These are phyloP conservation scores for Linderina pennispora DNA, from an alignment of 192 early-diverging fungal species.

Conservation along the genomic window DNA sequence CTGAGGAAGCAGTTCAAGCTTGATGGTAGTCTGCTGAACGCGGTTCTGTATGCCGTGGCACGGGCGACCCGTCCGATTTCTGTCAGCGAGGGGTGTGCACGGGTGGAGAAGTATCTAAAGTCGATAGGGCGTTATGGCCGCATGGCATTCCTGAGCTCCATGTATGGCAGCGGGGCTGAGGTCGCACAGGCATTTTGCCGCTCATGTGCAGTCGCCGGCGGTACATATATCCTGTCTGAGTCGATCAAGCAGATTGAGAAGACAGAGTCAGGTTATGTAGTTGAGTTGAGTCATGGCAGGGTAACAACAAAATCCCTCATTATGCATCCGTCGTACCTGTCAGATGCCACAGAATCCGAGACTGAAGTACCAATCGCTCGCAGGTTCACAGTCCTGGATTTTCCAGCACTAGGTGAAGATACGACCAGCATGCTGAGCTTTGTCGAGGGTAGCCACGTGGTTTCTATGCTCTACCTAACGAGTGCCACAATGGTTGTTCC, in stretches of 20 bases:
- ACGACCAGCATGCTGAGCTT: constrained; percentile 15
- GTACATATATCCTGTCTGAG: constrained; percentile 77
- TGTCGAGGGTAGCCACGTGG: constrained; percentile 1
- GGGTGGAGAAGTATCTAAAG: constrained; percentile 58
- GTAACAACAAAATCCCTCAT: constrained; percentile 43
- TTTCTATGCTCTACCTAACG: constrained; percentile 32
- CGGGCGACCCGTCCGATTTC: constrained; percentile 34
- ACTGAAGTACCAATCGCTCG: constrained; percentile 28
- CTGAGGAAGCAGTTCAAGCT: constrained; percentile 54
- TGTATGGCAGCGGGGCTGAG: constrained; percentile 89
- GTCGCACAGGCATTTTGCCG: constrained; percentile 88
- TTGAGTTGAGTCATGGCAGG: constrained; percentile 32
- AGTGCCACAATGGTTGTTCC: constrained; percentile 24
- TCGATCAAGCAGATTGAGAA: constrained; percentile 23
- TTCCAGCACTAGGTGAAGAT: constrained; percentile 29
- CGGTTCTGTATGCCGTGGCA: constrained; percentile 61
- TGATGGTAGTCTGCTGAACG: constrained; percentile 53
- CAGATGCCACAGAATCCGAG: constrained; percentile 20
- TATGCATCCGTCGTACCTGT: constrained; percentile 51
- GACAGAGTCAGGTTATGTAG: constrained; percentile 39
- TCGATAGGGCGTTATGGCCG: constrained; percentile 84
- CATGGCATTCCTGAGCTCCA: constrained; percentile 70
- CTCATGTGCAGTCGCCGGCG: constrained; percentile 84
- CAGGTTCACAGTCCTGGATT: constrained; percentile 45
- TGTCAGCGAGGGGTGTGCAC: constrained; percentile 59